Evolutionary conservation across 495 filamentous ascomycete species (phyloP).

Genomic region (Aspergillus bridgeri): DNA sequence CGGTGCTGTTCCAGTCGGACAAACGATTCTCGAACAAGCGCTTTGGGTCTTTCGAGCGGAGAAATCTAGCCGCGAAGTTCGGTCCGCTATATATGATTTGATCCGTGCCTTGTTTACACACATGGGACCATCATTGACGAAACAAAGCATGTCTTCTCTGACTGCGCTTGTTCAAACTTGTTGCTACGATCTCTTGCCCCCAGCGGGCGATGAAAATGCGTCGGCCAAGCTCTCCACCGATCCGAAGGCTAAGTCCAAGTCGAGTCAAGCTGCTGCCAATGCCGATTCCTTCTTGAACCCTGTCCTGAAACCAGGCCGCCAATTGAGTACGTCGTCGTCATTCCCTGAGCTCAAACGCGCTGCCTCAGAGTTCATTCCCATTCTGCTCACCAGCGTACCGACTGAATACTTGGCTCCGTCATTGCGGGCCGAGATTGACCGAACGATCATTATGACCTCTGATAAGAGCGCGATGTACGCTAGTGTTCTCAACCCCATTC

Average conservation of each 20-base stretch:
- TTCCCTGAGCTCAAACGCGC: slow-evolving; percentile 37
- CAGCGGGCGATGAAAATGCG: slow-evolving; percentile 30
- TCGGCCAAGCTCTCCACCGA: slow-evolving; percentile 27
- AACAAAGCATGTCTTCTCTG: slow-evolving; percentile 56
- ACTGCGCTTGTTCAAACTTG: slow-evolving; percentile 53
- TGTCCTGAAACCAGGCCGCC: slow-evolving; percentile 27
- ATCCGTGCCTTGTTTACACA: slow-evolving; percentile 53
- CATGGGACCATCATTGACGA: slow-evolving; percentile 61
- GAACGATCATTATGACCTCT: slow-evolving; percentile 66
- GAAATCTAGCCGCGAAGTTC: slow-evolving; percentile 52
- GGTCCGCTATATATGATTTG: slow-evolving; percentile 57
- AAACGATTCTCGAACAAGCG: slow-evolving; percentile 62
- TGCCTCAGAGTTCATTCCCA: slow-evolving; percentile 58
- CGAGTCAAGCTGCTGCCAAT: slow-evolving; percentile 40
- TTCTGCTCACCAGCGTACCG: slow-evolving; percentile 57
- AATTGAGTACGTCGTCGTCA: slow-evolving; percentile 15
- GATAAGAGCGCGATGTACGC: slow-evolving; percentile 69
- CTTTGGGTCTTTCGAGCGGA: slow-evolving; percentile 66
- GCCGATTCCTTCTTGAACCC: slow-evolving; percentile 54
- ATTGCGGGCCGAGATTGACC: slow-evolving; percentile 68
- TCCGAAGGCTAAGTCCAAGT: slow-evolving; percentile 34
- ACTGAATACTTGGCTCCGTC: slow-evolving; percentile 58
- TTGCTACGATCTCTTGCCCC: slow-evolving; percentile 61
- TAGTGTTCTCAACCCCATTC: slow-evolving; percentile 72
- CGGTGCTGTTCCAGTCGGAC: slow-evolving; percentile 50